Evolutionary conservation across 1,139 yeast genomes (phyloP).

Genomic region (Hansenula lynferdii): DNA sequence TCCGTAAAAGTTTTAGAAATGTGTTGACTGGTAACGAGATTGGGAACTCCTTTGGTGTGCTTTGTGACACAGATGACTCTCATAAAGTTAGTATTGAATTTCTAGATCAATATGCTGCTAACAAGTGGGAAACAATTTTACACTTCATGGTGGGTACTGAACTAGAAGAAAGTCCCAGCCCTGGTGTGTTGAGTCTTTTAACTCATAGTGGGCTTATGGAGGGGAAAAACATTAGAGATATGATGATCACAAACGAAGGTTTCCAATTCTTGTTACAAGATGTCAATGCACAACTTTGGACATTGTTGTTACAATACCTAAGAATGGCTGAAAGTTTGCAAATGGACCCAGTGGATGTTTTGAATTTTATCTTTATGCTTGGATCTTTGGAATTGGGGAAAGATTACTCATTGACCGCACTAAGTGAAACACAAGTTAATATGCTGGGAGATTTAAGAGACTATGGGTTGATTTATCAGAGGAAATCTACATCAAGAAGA

Average conservation of each 20-base stretch:
- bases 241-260: slow-evolving; percentile 84
- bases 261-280: slow-evolving; percentile 92
- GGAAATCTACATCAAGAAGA: slow-evolving; percentile 51
- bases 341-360: slow-evolving; percentile 95
- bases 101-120: slow-evolving; percentile 75
- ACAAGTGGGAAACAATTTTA: slow-evolving; percentile 90
- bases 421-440: slow-evolving; percentile 76
- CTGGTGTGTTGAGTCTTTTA: slow-evolving; percentile 59
- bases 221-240: slow-evolving; percentile 40
- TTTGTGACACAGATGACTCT: slow-evolving; percentile 42
- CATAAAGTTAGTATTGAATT: slow-evolving; percentile 56
- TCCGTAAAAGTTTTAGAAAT: slow-evolving; percentile 68
- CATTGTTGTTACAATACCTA: slow-evolving; percentile 78
- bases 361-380: slow-evolving; percentile 86
- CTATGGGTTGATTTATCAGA: slow-evolving; percentile 86
- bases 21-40: slow-evolving; percentile 75
- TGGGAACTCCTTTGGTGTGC: slow-evolving; percentile 50
- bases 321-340: slow-evolving; percentile 77
- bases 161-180: slow-evolving; percentile 56
- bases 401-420: slow-evolving; percentile 66
- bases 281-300: slow-evolving; percentile 94
- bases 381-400: slow-evolving; percentile 92
- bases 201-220: slow-evolving; percentile 87
- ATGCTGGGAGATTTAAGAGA: slow-evolving; percentile 90
- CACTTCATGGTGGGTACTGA: slow-evolving; percentile 98